Conservation (phyloP, 2,329 filamentous ascomycete species). For the Trichoderma sp. region DNA sequence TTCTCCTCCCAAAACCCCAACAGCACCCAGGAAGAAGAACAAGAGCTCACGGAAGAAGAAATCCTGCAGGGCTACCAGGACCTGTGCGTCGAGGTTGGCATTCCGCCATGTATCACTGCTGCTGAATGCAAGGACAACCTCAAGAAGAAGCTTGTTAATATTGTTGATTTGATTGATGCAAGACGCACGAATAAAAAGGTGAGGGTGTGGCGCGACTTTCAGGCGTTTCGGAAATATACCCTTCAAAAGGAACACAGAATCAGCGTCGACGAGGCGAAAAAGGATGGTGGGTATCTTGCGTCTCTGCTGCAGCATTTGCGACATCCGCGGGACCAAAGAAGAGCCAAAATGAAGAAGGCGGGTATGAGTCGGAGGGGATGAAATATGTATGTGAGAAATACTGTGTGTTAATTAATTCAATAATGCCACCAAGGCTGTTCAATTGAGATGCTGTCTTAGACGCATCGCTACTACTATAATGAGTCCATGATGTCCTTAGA, state of each 20-base stretch:
- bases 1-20: constrained; percentile 23
- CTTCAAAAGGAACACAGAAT: constrained; percentile 28
- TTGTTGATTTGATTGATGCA: constrained; percentile 36
- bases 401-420: neutral
- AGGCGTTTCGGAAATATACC: constrained; percentile 31
- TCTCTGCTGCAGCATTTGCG: constrained; percentile 21
- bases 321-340: neutral
- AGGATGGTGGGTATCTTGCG: constrained; percentile 27
- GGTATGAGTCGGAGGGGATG: neutral
- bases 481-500: neutral
- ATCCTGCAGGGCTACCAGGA: constrained; percentile 31
- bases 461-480: neutral
- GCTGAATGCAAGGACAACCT: constrained; percentile 29
- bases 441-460: neutral
- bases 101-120: constrained; percentile 25
- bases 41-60: constrained; percentile 25
- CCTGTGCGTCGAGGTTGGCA: constrained; percentile 33
- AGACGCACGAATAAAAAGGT: constrained; percentile 29
- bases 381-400: neutral
- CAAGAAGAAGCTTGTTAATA: constrained; percentile 35
- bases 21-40: neutral
- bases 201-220: constrained; percentile 33
- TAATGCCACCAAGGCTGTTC: neutral
- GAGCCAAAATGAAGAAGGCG: neutral
- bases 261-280: constrained; percentile 28